Evolutionary conservation across 164 flowering plant species (phyloP).

Genomic region (Brasenia schreberi): DNA sequence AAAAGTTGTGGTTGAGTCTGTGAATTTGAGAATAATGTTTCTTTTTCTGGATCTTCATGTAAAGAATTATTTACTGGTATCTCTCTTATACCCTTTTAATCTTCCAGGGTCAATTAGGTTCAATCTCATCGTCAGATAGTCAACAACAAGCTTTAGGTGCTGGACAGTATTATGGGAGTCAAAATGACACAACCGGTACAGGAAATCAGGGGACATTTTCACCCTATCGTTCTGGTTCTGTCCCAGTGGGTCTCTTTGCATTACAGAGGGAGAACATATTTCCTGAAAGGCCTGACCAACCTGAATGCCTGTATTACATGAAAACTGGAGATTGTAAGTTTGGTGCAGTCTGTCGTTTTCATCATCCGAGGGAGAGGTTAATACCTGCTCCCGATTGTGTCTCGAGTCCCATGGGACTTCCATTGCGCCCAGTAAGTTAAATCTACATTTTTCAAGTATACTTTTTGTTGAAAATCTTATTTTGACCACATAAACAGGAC

Average conservation of each 20-base stretch:
- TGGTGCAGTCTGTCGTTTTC: constrained; percentile 88
- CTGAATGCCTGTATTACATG: constrained; percentile 97
- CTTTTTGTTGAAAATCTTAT: not conserved
- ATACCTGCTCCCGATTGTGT: constrained; percentile 85
- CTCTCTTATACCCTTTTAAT: not conserved
- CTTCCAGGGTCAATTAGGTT: constrained; percentile 59
- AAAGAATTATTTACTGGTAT: not conserved
- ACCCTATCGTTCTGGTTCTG: constrained; percentile 42
- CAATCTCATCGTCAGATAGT: constrained; percentile 59
- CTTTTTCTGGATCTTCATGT: not conserved
- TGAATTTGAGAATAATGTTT: not conserved
- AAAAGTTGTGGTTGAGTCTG: too few relatives aligned
- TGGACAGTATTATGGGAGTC: constrained; percentile 43
- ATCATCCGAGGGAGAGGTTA: constrained; percentile 82
- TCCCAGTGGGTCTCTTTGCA: constrained; percentile 59
- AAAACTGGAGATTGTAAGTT: constrained; percentile 98
- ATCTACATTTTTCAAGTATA: not conserved
- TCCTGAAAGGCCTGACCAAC: constrained; percentile 96
- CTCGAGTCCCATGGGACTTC: constrained; percentile 86
- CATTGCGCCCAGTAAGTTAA: constrained; percentile 73
- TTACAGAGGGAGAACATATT: constrained; percentile 72
- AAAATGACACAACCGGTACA: constrained; percentile 32
- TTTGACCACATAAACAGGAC: not conserved
- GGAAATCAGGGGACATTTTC: constrained; percentile 49
- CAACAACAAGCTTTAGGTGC: constrained; percentile 47